Percentiles rank a stretch among this genome's conserved stretches.
These are phyloP conservation scores for Cryptococcus hybrid DNA, from an alignment of 1,284 basidiomycete species.

Conservation along the genomic window DNA sequence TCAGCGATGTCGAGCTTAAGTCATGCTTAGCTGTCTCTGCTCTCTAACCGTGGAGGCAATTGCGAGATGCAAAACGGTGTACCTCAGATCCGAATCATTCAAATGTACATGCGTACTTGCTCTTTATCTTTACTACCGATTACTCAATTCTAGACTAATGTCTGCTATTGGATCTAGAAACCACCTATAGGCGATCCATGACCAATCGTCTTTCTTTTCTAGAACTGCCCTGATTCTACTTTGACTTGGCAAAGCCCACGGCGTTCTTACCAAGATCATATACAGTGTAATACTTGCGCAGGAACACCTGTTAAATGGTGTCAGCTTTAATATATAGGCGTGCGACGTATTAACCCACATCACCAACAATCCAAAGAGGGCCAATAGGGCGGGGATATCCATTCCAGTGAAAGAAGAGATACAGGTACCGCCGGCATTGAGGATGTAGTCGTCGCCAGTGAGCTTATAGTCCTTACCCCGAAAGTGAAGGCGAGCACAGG, in stretches of 20 bases:
- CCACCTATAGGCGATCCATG: too few relatives aligned
- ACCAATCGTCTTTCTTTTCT: too few relatives aligned
- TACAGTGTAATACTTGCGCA: slow-evolving; percentile 88
- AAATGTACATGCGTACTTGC: too few relatives aligned
- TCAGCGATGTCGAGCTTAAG: too few relatives aligned
- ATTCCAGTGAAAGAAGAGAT: slow-evolving; percentile 91
- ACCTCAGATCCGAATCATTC: too few relatives aligned
- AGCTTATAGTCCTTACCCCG: slow-evolving; percentile 76
- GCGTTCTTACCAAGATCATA: slow-evolving; percentile 74
- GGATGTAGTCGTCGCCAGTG: slow-evolving; percentile 81
- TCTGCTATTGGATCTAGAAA: too few relatives aligned
- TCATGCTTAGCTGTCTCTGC: too few relatives aligned
- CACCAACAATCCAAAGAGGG: slow-evolving; percentile 90
- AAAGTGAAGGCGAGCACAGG: slow-evolving; percentile 89
- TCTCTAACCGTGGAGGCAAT: too few relatives aligned
- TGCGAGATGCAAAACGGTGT: too few relatives aligned
- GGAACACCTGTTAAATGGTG: slow-evolving; percentile 56
- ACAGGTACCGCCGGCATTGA: slow-evolving; percentile 86
- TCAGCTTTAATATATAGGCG: not conserved
- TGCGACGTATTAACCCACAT: slow-evolving; percentile 32
- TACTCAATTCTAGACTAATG: not conserved
- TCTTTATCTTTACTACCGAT: not conserved
- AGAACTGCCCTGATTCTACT: slow-evolving; percentile 14
- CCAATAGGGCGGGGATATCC: slow-evolving; percentile 89
- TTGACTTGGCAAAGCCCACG: slow-evolving; percentile 42